Conservation (phyloP, 352 stramenopile genomes). For the Globisporangium echinulatum region DNA sequence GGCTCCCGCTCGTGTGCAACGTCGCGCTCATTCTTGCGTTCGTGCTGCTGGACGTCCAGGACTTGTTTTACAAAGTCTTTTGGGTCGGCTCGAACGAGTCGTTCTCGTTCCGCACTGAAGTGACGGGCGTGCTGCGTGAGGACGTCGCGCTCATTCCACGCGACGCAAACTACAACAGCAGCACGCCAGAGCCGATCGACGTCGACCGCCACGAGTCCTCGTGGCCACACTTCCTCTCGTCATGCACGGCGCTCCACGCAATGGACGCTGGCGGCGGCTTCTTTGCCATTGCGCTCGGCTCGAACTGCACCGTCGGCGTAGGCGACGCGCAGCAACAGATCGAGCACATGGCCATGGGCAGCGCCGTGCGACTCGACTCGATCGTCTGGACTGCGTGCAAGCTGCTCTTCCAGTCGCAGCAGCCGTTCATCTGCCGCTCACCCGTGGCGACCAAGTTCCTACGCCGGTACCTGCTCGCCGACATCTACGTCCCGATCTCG, state of each 20-base stretch:
- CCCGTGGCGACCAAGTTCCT: slow-evolving; percentile 19
- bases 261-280: slow-evolving; percentile 15
- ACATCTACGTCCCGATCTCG: slow-evolving; percentile 4
- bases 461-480: slow-evolving; percentile 10
- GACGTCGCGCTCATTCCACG: slow-evolving; percentile 4
- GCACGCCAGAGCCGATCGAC: neutral
- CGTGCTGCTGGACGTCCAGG: slow-evolving; percentile 16
- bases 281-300: slow-evolving; percentile 15
- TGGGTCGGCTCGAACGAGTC: slow-evolving; percentile 22
- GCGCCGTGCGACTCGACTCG: slow-evolving; percentile 16
- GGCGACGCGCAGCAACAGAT: slow-evolving; percentile 1
- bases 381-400: slow-evolving; percentile 22
- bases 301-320: slow-evolving; percentile 15
- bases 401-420: slow-evolving; percentile 16
- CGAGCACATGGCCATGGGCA: slow-evolving; percentile 14
- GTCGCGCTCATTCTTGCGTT: slow-evolving; percentile 3
- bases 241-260: slow-evolving; percentile 10
- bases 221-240: slow-evolving; percentile 19
- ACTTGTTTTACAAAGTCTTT: slow-evolving; percentile 22
- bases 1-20: slow-evolving; percentile 7
- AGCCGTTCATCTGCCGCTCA: slow-evolving; percentile 19
- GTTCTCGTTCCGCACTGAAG: slow-evolving; percentile 16
- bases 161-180: neutral
- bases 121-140: slow-evolving; percentile 8
- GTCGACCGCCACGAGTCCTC: slow-evolving; percentile 6